Percentiles rank a stretch among this genome's conserved stretches.
Evolutionary conservation across 306 rosid species (phyloP).

Genomic region (Crotalaria pallida): DNA sequence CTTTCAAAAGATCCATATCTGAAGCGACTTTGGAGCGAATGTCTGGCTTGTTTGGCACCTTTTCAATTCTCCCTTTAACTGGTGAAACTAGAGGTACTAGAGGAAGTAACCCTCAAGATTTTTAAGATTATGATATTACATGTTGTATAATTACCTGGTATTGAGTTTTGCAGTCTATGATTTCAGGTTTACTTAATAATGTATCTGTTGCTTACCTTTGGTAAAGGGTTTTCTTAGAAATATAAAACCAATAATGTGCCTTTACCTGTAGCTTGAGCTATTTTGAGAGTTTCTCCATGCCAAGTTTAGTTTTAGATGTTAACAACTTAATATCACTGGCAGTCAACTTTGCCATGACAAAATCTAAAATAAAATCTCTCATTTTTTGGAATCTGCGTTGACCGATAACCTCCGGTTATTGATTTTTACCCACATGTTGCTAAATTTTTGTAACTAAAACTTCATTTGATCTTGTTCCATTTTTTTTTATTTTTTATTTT

Average conservation of each 20-base stretch:
- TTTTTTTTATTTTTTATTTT: not conserved
- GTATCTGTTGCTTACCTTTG: not conserved
- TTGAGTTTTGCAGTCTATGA: not conserved
- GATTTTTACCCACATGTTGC: not conserved
- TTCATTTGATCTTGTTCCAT: not conserved
- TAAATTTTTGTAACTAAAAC: not conserved
- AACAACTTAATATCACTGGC: not conserved
- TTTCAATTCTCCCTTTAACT: conserved; percentile 53
- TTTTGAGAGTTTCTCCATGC: not conserved
- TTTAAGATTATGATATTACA: not conserved
- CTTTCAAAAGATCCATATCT: conserved; percentile 61
- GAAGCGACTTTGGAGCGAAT: conserved; percentile 61
- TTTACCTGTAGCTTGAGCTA: not conserved
- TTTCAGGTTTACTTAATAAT: not conserved
- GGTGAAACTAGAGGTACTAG: conserved; percentile 58
- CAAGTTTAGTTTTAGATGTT: not conserved
- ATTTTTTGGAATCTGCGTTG: not conserved
- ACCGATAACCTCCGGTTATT: not conserved
- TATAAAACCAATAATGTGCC: not conserved
- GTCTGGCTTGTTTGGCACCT: conserved; percentile 61
- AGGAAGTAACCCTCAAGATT: not conserved
- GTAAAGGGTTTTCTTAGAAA: not conserved
- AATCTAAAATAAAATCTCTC: too few species aligned
- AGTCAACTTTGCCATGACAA: not conserved
- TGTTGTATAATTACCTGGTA: not conserved